Conservation (phyloP, 306 rosid species). For the Prunus fruticosa region DNA sequence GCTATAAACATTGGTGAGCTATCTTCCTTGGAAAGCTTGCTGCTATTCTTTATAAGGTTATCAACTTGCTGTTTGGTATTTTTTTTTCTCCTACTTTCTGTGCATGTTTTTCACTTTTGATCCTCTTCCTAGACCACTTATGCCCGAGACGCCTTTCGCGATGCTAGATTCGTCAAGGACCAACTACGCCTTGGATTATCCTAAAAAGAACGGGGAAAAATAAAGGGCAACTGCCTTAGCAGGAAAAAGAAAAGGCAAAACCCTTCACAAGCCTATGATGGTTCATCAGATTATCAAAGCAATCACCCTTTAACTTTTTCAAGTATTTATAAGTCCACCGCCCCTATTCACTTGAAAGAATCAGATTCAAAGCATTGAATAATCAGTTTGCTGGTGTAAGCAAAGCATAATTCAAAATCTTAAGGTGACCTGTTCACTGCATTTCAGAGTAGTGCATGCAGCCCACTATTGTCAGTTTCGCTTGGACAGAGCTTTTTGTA, state of each 20-base stretch:
- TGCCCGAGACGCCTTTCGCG: constrained; percentile 16
- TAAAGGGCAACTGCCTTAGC: neutral
- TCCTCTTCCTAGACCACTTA: constrained; percentile 16
- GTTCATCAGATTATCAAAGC: neutral
- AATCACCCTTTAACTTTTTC: neutral
- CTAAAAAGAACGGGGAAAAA: neutral
- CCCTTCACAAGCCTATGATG: neutral
- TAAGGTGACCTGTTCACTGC: too few species aligned
- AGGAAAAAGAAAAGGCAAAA: neutral
- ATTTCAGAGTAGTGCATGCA: too few species aligned
- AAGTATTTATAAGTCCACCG: too few species aligned
- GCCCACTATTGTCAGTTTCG: too few species aligned
- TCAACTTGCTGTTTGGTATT: neutral
- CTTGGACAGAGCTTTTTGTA: neutral
- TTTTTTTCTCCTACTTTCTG: constrained; percentile 4
- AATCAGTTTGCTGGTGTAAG: neutral
- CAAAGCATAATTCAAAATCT: neutral
- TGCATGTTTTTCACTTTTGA: neutral
- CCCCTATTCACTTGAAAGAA: too few species aligned
- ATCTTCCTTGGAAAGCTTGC: neutral
- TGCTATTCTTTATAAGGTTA: neutral
- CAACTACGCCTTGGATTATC: neutral
- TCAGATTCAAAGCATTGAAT: constrained; percentile 1
- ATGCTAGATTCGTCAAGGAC: constrained; percentile 17
- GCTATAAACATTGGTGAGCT: too few species aligned